Evolutionary conservation across 345 rosid species (phyloP).

Genomic region (Arabidopsis arenosa): DNA sequence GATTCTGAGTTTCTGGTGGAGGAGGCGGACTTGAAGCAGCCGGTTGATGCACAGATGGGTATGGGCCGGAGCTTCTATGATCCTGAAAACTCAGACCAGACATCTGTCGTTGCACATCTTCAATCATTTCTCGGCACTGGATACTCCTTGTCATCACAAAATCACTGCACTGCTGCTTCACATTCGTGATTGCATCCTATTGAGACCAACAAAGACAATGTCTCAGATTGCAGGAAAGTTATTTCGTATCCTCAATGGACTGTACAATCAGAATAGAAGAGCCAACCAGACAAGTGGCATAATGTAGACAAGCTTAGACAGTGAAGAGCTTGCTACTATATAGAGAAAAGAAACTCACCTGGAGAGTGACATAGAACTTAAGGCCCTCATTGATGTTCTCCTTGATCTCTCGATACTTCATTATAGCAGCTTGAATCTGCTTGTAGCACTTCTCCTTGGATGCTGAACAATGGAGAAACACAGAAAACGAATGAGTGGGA

Average conservation of each 20-base stretch:
- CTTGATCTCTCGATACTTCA: conserved; percentile 90
- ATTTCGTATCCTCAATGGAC: conserved; percentile 15
- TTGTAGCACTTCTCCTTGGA: conserved; percentile 91
- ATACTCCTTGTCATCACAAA: conserved; percentile 96
- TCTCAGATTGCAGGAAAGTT: conserved; percentile 33
- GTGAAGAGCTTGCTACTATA: conserved; percentile 18
- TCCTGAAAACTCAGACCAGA: conserved; percentile 93
- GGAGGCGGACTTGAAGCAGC: conserved; percentile 53
- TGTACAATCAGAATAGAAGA: conserved; percentile 8
- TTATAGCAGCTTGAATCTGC: conserved; percentile 91
- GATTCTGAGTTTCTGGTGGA: conserved; percentile 62
- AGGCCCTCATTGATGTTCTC: conserved; percentile 95
- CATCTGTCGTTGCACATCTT: conserved; percentile 91
- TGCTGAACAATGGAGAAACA: conserved; percentile 52
- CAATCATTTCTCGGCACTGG: conserved; percentile 97
- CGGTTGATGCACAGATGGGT: conserved; percentile 72
- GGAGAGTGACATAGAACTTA: conserved; percentile 97
- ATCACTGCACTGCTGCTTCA: conserved; percentile 98
- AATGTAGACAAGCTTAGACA: conserved; percentile 24
- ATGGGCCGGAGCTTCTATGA: conserved; percentile 63
- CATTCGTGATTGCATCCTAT: conserved; percentile 94
- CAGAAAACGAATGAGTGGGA: conserved; percentile 19
- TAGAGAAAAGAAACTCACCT: conserved; percentile 53
- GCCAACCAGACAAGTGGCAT: conserved; percentile 20
- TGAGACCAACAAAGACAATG: conserved; percentile 19